Percentiles rank a stretch among this genome's conserved stretches.
Evolutionary conservation across 192 early-diverging fungal species (phyloP).

Genomic region (Linnemannia zychae): DNA sequence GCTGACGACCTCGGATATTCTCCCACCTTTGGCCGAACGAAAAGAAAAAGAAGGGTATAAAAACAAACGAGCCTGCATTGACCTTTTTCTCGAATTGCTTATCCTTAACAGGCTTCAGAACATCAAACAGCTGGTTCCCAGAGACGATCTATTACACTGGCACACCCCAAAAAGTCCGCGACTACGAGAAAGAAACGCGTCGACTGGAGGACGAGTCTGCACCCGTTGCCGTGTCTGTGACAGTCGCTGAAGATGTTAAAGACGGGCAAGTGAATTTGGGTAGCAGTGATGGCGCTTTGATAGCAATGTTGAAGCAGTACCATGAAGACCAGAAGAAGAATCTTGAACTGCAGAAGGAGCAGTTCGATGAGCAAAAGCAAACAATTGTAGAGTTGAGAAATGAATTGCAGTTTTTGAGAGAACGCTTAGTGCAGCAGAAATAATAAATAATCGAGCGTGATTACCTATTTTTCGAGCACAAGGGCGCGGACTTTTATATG

Average conservation of each 20-base stretch:
- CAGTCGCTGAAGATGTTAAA: not conserved
- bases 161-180: not conserved
- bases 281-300: not conserved
- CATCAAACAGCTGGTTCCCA: slow-evolving; percentile 1
- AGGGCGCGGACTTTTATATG: too few relatives aligned
- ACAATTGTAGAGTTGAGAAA: not conserved
- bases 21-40: too few relatives aligned
- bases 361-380: not conserved
- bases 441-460: too few relatives aligned
- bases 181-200: not conserved
- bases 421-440: not conserved
- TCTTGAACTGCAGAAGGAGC: not conserved
- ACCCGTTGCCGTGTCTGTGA: not conserved
- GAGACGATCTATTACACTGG: slow-evolving; percentile 10
- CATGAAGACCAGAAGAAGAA: not conserved
- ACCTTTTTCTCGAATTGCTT: not conserved
- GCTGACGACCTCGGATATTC: not conserved
- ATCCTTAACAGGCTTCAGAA: not conserved
- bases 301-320: not conserved
- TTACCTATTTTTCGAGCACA: too few relatives aligned
- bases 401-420: not conserved
- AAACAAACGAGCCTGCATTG: too few relatives aligned
- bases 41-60: too few relatives aligned
- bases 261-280: not conserved
- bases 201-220: not conserved